phyloP scores from a whole-genome alignment of 192 early-diverging fungal species.

The Coemansia sp. region DNA sequence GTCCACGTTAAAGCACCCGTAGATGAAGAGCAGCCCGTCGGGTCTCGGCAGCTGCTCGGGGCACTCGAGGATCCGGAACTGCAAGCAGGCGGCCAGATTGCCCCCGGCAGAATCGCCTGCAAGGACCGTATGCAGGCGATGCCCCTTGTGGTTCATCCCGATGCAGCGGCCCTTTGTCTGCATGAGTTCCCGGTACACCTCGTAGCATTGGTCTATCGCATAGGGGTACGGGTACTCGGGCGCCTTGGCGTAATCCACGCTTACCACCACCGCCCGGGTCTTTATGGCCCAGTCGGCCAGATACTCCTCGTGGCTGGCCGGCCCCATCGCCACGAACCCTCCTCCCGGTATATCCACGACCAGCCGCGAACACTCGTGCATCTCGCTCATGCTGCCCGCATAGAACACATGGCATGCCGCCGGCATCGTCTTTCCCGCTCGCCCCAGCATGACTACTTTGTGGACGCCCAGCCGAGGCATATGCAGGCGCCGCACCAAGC shows the following conservation, averaged over 20 bases:
- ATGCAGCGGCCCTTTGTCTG: slow-evolving; percentile 74
- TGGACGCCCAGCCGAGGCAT: slow-evolving; percentile 16
- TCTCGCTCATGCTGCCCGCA: slow-evolving; percentile 45
- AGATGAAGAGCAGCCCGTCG: slow-evolving; percentile 77
- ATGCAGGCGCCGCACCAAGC: slow-evolving; percentile 17
- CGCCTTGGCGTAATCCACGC: slow-evolving; percentile 91
- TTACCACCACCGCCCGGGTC: slow-evolving; percentile 70
- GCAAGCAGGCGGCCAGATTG: slow-evolving; percentile 75
- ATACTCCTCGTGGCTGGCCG: slow-evolving; percentile 83
- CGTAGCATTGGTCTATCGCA: slow-evolving; percentile 87
- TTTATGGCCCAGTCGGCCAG: slow-evolving; percentile 74
- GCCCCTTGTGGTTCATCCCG: slow-evolving; percentile 60
- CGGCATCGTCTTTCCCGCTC: slow-evolving; percentile 2
- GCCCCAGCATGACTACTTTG: slow-evolving; percentile 5
- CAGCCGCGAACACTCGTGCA: slow-evolving; percentile 40
- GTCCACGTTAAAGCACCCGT: slow-evolving; percentile 88
- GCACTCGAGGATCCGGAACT: slow-evolving; percentile 74
- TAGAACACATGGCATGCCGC: slow-evolving; percentile 58
- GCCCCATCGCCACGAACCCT: slow-evolving; percentile 91
- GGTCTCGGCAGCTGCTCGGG: slow-evolving; percentile 62
- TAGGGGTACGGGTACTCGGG: slow-evolving; percentile 95
- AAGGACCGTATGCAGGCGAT: slow-evolving; percentile 70
- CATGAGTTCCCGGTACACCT: slow-evolving; percentile 72
- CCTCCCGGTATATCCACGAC: slow-evolving; percentile 75
- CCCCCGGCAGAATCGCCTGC: slow-evolving; percentile 96